Percentiles rank a stretch among this genome's conserved stretches.
Evolutionary conservation across 495 filamentous ascomycete species (phyloP).

Genomic region (Talaromyces nanjingensis): DNA sequence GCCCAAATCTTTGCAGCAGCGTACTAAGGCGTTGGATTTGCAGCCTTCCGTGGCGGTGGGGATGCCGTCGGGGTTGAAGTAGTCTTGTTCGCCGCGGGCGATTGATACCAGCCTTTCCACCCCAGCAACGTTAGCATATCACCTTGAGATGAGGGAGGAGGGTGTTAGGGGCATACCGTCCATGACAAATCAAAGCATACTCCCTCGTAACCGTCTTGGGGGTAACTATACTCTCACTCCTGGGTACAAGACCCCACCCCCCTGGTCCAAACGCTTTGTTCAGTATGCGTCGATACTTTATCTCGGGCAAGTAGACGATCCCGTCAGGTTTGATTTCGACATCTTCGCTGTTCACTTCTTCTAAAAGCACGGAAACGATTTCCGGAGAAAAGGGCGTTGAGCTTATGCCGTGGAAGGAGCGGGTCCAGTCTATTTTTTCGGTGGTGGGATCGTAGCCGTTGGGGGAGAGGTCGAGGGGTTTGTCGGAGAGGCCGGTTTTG

Average conservation of each 20-base stretch:
- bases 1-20: slow-evolving; percentile 95
- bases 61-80: slow-evolving; percentile 86
- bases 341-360: slow-evolving; percentile 61
- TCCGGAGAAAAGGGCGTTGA: slow-evolving; percentile 66
- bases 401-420: slow-evolving; percentile 84
- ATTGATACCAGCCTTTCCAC: slow-evolving; percentile 74
- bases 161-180: too few relatives aligned
- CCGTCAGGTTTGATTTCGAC: slow-evolving; percentile 96
- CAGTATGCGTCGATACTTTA: slow-evolving; percentile 92
- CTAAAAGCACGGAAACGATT: slow-evolving; percentile 62
- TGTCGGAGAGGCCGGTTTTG: slow-evolving; percentile 45
- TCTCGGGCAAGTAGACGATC: slow-evolving; percentile 94
- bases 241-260: slow-evolving; percentile 87
- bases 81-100: slow-evolving; percentile 90
- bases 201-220: slow-evolving; percentile 85
- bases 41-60: slow-evolving; percentile 96
- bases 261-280: slow-evolving; percentile 91
- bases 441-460: slow-evolving; percentile 25
- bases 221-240: slow-evolving; percentile 87
- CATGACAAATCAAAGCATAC: slow-evolving; percentile 86
- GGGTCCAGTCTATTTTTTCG: slow-evolving; percentile 76
- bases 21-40: slow-evolving; percentile 93
- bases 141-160: too few relatives aligned
- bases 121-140: background rate
- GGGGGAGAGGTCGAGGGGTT: slow-evolving; percentile 38